Evolutionary conservation across 2,329 filamentous ascomycete species (phyloP).

Genomic region (Cercospora zeina): DNA sequence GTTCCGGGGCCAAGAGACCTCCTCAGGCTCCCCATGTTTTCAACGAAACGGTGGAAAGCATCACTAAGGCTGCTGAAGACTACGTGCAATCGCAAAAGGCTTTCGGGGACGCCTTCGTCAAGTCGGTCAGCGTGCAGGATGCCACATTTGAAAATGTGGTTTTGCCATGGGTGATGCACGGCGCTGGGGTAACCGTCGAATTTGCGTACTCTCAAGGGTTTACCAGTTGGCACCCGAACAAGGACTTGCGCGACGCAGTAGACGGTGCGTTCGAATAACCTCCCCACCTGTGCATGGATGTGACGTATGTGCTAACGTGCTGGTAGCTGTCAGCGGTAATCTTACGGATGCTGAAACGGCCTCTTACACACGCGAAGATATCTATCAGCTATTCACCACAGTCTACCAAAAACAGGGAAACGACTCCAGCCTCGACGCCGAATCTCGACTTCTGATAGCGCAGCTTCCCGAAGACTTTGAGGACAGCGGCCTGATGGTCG

Average conservation of each 20-base stretch:
- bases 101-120: constrained; percentile 65
- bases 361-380: constrained; percentile 73
- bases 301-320: constrained; percentile 44
- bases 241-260: not conserved
- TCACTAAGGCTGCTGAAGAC: constrained; percentile 3
- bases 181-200: constrained; percentile 49
- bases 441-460: constrained; percentile 67
- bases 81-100: constrained; percentile 46
- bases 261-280: constrained; percentile 45
- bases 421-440: constrained; percentile 61
- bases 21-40: constrained; percentile 6
- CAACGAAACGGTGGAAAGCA: constrained; percentile 2
- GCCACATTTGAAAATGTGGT: constrained; percentile 58
- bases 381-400: constrained; percentile 61
- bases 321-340: constrained; percentile 41
- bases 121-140: constrained; percentile 55
- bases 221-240: not conserved
- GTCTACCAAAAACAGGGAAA: constrained; percentile 46
- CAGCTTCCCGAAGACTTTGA: constrained; percentile 74
- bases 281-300: constrained; percentile 37
- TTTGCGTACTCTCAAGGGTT: constrained; percentile 48
- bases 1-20: constrained; percentile 2
- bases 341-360: constrained; percentile 68
- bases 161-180: constrained; percentile 65
- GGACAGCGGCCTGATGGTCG: constrained; percentile 68